Evolutionary conservation across 2,329 filamentous ascomycete genomes (phyloP).

Genomic region (Botrytis medusae): DNA sequence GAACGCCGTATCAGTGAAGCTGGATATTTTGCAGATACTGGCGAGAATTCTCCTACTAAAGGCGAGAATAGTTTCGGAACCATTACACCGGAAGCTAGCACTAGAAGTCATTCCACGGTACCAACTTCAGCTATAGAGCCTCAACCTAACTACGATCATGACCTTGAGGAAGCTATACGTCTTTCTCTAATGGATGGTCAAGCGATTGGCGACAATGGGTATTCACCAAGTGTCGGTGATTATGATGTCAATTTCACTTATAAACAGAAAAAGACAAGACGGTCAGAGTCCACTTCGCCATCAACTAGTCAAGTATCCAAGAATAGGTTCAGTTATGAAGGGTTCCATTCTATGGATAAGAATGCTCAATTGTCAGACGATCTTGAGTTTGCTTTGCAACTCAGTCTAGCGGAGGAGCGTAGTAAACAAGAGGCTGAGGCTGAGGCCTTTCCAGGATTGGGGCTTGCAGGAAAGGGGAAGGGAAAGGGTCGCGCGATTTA

Average conservation of each 20-base stretch:
- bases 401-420: slow-evolving; percentile 59
- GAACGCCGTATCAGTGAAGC: slow-evolving; percentile 54
- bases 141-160: slow-evolving; percentile 55
- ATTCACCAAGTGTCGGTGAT: slow-evolving; percentile 49
- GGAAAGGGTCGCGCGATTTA: slow-evolving; percentile 18
- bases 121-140: slow-evolving; percentile 36
- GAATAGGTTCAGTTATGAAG: slow-evolving; percentile 20
- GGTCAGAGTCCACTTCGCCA: slow-evolving; percentile 41
- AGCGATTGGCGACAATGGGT: slow-evolving; percentile 44
- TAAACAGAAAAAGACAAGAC: slow-evolving; percentile 48
- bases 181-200: slow-evolving; percentile 59
- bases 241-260: slow-evolving; percentile 54
- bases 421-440: slow-evolving; percentile 29
- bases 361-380: slow-evolving; percentile 47
- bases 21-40: slow-evolving; percentile 51
- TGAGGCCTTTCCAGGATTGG: slow-evolving; percentile 2
- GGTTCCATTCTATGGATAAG: neutral
- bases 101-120: slow-evolving; percentile 42
- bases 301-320: slow-evolving; percentile 39
- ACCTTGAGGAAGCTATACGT: slow-evolving; percentile 63
- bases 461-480: slow-evolving; percentile 10
- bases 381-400: slow-evolving; percentile 57
- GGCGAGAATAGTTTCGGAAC: slow-evolving; percentile 44
- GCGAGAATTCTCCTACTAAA: slow-evolving; percentile 39
- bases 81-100: slow-evolving; percentile 56